Base-by-base conservation (phyloP, 176 grass and related monocot genomes). In the Carex pumila region DNA sequence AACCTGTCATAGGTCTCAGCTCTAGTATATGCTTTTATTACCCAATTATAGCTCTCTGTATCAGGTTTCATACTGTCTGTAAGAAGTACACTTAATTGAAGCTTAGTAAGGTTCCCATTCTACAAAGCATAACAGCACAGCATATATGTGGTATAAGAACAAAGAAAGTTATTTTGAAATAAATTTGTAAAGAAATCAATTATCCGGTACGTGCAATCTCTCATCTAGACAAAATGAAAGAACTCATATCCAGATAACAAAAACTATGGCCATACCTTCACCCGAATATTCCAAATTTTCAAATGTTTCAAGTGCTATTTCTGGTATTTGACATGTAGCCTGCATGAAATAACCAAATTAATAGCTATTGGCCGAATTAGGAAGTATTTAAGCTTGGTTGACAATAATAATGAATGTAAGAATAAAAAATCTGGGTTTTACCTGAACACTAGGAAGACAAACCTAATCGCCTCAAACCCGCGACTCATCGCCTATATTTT, bases 211-310 rank as follows among this genome's bases (percentile, higher is more conserved):
- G n/a, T n/a, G n/a, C n/a, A n/a, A n/a, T n/a, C n/a, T 61, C 49
- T 53, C 55, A 82, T 87, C 2, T 39, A 79, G 56, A 18, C 13
- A 64, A 15, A 43, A 2, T 8, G 15, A 84, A 84, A 49, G 67
- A 83, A 87, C 85, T 47, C 19, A 79, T 84, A 22, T 83, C 25
- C 62, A 84, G 31, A 63, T 36, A 60, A 8, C 39, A 80, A 78
- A 88, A 36, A n/a, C 34, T 29, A 63, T 55, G 3, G 30, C 5
- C 68, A 77, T 92, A 98, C 95, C 92, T 91, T 93, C 92, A 85
- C 95, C 95, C 63, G 92, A 90, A 87, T 98, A 98, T 89, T 93
- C 95, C 95, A 98, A 94, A 61, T 98, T 98, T 87, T 98, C 95
- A 85, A 90, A 98, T 90, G 95, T 98, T 80, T 89, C 79, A 89